Base-by-base conservation (phyloP, 495 filamentous ascomycete species). In the Melanomma pulvis-pyrius region DNA sequence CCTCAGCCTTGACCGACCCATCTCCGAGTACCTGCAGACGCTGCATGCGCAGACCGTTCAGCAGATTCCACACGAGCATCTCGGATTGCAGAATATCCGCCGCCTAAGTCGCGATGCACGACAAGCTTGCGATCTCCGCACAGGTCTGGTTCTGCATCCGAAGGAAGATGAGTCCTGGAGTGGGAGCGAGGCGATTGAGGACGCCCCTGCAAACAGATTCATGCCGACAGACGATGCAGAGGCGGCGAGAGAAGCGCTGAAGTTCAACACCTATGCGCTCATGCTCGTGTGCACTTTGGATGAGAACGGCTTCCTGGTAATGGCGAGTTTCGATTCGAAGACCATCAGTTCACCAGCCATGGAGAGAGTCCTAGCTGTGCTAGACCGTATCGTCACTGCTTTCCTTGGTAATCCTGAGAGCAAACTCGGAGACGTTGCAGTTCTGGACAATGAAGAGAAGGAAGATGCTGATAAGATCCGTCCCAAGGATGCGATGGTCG, bases 201-300 rank as follows among this genome's bases (percentile, higher is more conserved):
- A 80, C 71, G 59, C 84, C 67, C 77, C 80, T 36, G 65, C 65
- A 4, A 57, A 55, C 25, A 80, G 84, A 0, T 83, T 87, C 46
- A 74, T 79, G 0, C 74, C 65, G 5, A 26, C 59, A 7, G 51
- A 67, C 26, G 67, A 80, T 0, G 84, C 79, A 2, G 87, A 87
- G 67, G 84, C 84, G 3, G 86, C 83, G 0, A 79, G 80, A 21
- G 86, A 88, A 68, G 86, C 86, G 0, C 78, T 88, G 24, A 83
- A 88, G 62, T 90, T 90, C 74, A 88, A 88, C 61, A 83, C 86
- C 0, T 89, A 90, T 69, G 82, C 83, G 2, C 75, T 90, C 13
- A 90, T 88, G 83, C 72, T 88, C 41, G 84, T 81, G 11, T 88
- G 84, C 71, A 82, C 82, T 11, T 76, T 90, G 7, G 77, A 79